Percentiles rank a stretch among this genome's conserved stretches.
Conservation (phyloP, 306 rosid species). For the Alnus glutinosa region DNA sequence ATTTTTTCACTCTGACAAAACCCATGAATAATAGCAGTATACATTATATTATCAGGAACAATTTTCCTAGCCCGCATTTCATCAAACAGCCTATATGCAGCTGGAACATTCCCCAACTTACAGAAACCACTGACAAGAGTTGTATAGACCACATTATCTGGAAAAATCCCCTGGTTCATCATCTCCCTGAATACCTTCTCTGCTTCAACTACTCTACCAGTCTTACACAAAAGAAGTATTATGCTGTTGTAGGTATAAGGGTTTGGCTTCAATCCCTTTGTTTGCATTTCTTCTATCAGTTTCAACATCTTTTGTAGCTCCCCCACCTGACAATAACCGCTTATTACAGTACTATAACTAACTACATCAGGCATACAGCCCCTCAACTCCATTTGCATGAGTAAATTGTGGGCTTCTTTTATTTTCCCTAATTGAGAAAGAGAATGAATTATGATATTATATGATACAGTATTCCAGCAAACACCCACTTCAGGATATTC, state of each 20-base stretch:
- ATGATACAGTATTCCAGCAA: conserved; percentile 69
- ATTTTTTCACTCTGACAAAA: conserved; percentile 65
- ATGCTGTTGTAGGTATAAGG: conserved; percentile 60
- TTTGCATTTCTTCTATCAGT: conserved; percentile 69
- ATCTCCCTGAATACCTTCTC: conserved; percentile 65
- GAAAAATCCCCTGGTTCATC: conserved; percentile 44
- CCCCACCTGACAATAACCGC: conserved; percentile 63
- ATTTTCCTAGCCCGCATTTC: conserved; percentile 63
- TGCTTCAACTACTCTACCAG: conserved; percentile 56
- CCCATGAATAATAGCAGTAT: conserved; percentile 72
- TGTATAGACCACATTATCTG: conserved; percentile 78
- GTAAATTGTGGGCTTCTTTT: conserved; percentile 72
- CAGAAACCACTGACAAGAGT: conserved; percentile 71
- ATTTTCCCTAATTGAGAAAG: conserved; percentile 64
- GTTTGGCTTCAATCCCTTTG: conserved; percentile 62
- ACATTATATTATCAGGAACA: conserved; percentile 62
- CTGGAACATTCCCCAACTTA: conserved; percentile 57
- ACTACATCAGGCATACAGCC: conserved; percentile 71
- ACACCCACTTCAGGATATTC: conserved; percentile 66
- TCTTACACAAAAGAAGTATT: conserved; percentile 58
- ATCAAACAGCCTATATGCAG: conserved; percentile 54
- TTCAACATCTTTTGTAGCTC: conserved; percentile 59
- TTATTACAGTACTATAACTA: conserved; percentile 72
- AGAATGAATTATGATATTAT: conserved; percentile 61
- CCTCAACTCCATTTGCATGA: conserved; percentile 66